These are phyloP conservation scores for Pseudozyma sp. DNA, from an alignment of 1,284 basidiomycete species.

Conservation along the genomic window DNA sequence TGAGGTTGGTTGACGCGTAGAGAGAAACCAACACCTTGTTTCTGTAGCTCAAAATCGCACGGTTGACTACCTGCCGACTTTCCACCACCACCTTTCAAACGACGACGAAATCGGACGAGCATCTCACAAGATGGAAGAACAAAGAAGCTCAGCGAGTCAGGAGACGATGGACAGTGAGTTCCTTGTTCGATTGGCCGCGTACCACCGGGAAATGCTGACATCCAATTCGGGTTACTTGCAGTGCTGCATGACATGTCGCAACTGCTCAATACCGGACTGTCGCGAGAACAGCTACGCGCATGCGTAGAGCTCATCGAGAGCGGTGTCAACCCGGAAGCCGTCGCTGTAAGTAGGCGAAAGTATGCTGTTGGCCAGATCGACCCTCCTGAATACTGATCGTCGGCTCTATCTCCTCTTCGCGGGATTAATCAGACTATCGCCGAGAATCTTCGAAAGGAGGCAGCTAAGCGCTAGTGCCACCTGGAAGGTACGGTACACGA, in stretches of 20 bases:
- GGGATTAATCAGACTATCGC: constrained; percentile 22
- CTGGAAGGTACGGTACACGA: background rate
- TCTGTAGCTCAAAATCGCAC: background rate
- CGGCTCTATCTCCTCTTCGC: background rate
- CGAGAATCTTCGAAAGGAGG: constrained; percentile 48
- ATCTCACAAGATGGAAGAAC: constrained; percentile 21
- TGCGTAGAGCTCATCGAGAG: constrained; percentile 86
- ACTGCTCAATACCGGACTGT: constrained; percentile 81
- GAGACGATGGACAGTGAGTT: constrained; percentile 56
- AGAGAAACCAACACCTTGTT: constrained; percentile 31
- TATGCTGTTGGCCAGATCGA: background rate
- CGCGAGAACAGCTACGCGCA: constrained; percentile 82
- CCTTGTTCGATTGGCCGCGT: background rate
- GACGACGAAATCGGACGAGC: background rate
- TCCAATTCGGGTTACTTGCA: constrained; percentile 70
- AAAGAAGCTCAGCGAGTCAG: constrained; percentile 32
- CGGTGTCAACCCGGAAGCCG: constrained; percentile 84
- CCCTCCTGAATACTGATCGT: background rate
- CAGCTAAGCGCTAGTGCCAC: constrained; percentile 17
- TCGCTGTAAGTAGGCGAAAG: constrained; percentile 75
- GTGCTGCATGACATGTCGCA: constrained; percentile 85
- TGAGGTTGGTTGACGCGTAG: constrained; percentile 23
- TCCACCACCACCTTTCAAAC: constrained; percentile 5
- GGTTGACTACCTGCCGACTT: background rate
- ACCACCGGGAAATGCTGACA: background rate